phyloP scores from a whole-genome alignment of 2,329 filamentous ascomycete species.

The Ceratocystis albifundus region DNA sequence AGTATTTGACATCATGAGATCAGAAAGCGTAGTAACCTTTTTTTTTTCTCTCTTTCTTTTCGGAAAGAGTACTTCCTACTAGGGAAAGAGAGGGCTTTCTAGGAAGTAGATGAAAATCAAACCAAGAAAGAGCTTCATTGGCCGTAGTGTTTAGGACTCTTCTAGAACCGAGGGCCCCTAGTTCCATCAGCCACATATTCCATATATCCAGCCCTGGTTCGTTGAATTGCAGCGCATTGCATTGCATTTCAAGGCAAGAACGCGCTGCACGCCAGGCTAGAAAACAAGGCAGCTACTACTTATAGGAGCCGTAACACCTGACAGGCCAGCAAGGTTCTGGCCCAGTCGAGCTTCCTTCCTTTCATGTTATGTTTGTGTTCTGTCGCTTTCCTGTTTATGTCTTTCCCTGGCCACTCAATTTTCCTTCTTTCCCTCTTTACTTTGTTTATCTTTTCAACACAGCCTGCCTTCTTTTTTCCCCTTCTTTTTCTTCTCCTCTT shows the following conservation, averaged over 20 bases:
- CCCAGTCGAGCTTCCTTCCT: not conserved
- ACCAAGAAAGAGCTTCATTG: too few species aligned
- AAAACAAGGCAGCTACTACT: conserved; percentile 7
- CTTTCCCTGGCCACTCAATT: conserved; percentile 14
- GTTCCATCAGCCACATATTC: conserved; percentile 1
- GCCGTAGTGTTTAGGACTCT: not conserved
- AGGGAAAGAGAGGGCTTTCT: not conserved
- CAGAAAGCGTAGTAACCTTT: not conserved
- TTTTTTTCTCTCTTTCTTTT: not conserved
- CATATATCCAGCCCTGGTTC: not conserved
- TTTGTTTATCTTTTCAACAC: conserved; percentile 7
- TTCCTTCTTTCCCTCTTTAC: conserved; percentile 6
- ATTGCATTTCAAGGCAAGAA: conserved; percentile 10
- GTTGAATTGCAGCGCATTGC: conserved; percentile 10
- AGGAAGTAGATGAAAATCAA: not conserved
- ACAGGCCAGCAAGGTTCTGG: not conserved
- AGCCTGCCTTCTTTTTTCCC: conserved; percentile 22
- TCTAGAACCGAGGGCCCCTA: not conserved
- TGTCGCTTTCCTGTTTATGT: conserved; percentile 5
- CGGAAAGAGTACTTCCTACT: not conserved
- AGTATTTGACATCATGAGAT: not conserved
- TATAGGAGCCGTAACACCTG: conserved; percentile 10
- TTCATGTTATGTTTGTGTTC: conserved; percentile 10
- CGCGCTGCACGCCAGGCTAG: conserved; percentile 6
- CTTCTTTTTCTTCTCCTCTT: conserved; percentile 18